A percentile compares a stretch with the other conserved stretches of the same genome.
Conservation (phyloP, 1,284 basidiomycete genomes). For the Ganoderma sinense region DNA sequence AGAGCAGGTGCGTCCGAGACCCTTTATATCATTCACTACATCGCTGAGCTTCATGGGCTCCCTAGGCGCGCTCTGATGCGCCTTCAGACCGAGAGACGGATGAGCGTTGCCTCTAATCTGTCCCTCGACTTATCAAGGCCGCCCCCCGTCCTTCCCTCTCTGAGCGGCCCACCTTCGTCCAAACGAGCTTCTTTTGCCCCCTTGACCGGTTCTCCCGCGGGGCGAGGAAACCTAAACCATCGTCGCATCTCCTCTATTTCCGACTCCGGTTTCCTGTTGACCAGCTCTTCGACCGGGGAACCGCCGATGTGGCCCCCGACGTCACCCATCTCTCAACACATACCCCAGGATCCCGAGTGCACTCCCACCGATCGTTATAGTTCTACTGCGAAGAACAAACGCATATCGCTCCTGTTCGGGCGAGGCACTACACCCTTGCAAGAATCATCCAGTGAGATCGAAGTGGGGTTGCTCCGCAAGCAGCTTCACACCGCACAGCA, state of each 20-base stretch:
- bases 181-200: constrained; percentile 79
- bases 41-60: constrained; percentile 17
- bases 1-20: constrained; percentile 70
- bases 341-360: constrained; percentile 25
- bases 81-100: constrained; percentile 85
- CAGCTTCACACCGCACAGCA: constrained; percentile 66
- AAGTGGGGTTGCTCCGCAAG: constrained; percentile 63
- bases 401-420: constrained; percentile 62
- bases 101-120: constrained; percentile 57
- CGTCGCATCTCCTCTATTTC: constrained; percentile 75
- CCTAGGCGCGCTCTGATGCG: constrained; percentile 86
- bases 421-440: constrained; percentile 47
- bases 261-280: constrained; percentile 50
- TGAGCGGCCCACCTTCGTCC: constrained; percentile 54
- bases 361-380: constrained; percentile 28
- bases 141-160: constrained; percentile 50
- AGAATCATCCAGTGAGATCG: constrained; percentile 34
- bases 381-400: constrained; percentile 45
- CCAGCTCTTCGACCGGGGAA: constrained; percentile 25
- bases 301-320: constrained; percentile 27
- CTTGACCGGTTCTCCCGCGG: constrained; percentile 59
- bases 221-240: constrained; percentile 65
- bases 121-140: constrained; percentile 57
- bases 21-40: neutral
- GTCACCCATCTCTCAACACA: constrained; percentile 40